Conservation (phyloP, 2,329 filamentous ascomycete genomes). For the Bipolaris gigantea region DNA sequence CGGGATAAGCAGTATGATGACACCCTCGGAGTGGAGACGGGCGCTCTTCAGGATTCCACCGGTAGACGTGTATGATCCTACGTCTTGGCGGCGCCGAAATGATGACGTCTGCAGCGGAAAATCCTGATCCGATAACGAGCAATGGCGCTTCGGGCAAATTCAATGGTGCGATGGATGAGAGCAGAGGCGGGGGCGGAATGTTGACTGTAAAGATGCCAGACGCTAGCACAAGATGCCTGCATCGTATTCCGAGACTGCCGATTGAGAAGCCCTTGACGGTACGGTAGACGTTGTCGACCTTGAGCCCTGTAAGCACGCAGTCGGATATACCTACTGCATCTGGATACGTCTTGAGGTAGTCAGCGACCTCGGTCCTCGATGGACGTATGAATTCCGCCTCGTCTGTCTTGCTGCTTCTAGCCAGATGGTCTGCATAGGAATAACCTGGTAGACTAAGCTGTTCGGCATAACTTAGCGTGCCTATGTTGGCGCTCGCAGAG, state of each 20-base stretch:
- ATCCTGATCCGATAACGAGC: conserved; percentile 63
- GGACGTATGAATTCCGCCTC: conserved; percentile 58
- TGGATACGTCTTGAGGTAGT: conserved; percentile 60
- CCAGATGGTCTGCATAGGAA: conserved; percentile 58
- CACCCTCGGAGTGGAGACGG: conserved; percentile 62
- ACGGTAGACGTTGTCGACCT: conserved; percentile 50
- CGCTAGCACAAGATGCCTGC: conserved; percentile 60
- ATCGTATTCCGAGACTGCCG: conserved; percentile 55
- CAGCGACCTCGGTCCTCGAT: conserved; percentile 57
- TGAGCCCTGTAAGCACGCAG: conserved; percentile 49
- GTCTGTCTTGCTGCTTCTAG: conserved; percentile 42
- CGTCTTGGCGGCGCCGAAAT: conserved; percentile 56
- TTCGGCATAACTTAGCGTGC: conserved; percentile 63
- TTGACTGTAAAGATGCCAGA: conserved; percentile 61
- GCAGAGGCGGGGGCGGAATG: conserved; percentile 54
- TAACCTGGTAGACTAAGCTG: conserved; percentile 64
- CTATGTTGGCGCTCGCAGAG: conserved; percentile 58
- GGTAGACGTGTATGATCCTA: conserved; percentile 62
- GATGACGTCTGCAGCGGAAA: conserved; percentile 64
- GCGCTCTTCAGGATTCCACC: conserved; percentile 59
- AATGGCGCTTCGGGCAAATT: conserved; percentile 45
- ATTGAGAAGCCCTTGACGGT: conserved; percentile 54
- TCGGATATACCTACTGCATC: conserved; percentile 55
- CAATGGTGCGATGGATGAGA: conserved; percentile 50
- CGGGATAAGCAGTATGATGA: conserved; percentile 63